These are phyloP conservation scores for Sesbania bispinosa DNA, from an alignment of 306 rosid genomes.

Conservation along the genomic window DNA sequence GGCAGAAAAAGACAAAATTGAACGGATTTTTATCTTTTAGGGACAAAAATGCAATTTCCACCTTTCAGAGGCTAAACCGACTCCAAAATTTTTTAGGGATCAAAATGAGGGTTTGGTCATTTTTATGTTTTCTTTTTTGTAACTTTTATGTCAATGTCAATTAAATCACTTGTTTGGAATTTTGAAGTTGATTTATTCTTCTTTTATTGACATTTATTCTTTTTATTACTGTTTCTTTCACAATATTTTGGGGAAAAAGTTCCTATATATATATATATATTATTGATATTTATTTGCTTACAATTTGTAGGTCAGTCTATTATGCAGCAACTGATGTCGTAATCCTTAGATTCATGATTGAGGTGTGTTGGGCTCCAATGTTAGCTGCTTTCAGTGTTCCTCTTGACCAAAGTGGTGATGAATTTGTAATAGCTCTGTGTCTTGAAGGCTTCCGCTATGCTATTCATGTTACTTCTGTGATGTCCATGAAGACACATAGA, in stretches of 20 bases:
- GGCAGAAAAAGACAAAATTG: too few species aligned
- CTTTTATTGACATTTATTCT: not conserved
- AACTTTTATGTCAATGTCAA: slow-evolving; percentile 6
- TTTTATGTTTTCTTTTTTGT: not conserved
- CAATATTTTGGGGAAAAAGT: not conserved
- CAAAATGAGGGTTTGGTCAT: too few species aligned
- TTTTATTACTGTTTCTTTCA: not conserved
- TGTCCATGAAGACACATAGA: slow-evolving; percentile 98
- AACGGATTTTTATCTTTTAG: too few species aligned
- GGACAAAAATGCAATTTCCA: too few species aligned
- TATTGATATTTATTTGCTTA: slow-evolving; percentile 24
- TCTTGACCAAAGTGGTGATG: slow-evolving; percentile 90
- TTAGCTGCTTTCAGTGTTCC: slow-evolving; percentile 99
- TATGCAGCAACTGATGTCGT: slow-evolving; percentile 97
- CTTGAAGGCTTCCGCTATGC: slow-evolving; percentile 90
- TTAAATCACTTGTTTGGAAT: not conserved
- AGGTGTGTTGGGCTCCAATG: slow-evolving; percentile 99
- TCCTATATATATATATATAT: not conserved
- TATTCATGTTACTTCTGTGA: slow-evolving; percentile 84
- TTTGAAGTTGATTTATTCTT: slow-evolving; percentile 14
- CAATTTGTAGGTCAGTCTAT: slow-evolving; percentile 83
- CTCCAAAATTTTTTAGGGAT: too few species aligned
- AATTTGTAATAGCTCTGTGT: slow-evolving; percentile 70
- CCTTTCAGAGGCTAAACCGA: too few species aligned
- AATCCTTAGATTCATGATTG: slow-evolving; percentile 94